Percentiles rank a stretch among this genome's conserved stretches.
These are phyloP conservation scores for Thyridium curvatum DNA, from an alignment of 2,329 filamentous ascomycete species.

Conservation along the genomic window DNA sequence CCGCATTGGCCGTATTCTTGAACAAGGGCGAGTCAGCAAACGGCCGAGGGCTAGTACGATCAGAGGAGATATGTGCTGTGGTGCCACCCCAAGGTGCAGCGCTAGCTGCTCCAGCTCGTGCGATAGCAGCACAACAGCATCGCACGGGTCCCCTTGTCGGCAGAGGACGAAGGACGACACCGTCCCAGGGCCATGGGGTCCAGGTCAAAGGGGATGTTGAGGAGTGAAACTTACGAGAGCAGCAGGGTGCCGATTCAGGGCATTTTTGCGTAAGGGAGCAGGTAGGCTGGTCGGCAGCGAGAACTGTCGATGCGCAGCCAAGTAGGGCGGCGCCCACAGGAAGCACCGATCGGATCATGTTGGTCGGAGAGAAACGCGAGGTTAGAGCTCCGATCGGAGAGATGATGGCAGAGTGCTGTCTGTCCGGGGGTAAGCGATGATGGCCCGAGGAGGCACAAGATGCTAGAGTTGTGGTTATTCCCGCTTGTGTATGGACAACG, in stretches of 20 bases:
- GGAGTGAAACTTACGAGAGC: slow-evolving; percentile 59
- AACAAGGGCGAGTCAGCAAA: no score
- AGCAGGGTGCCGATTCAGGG: slow-evolving; percentile 67
- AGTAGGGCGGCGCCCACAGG: slow-evolving; percentile 28
- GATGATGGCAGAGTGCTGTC: no score
- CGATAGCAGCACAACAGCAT: background rate
- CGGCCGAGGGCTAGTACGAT: slow-evolving; percentile 34
- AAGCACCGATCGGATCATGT: slow-evolving; percentile 21
- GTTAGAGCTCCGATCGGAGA: slow-evolving; percentile 1
- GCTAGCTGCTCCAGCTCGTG: no score
- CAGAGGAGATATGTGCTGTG: background rate
- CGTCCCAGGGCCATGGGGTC: no score
- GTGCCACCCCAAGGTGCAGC: background rate
- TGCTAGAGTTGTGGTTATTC: background rate
- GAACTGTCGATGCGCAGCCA: slow-evolving; percentile 24
- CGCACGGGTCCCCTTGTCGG: no score
- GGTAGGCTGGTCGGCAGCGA: slow-evolving; percentile 23
- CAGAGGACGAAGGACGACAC: no score
- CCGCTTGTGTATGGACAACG: no score
- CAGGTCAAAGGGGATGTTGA: background rate
- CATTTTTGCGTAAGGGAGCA: slow-evolving; percentile 55
- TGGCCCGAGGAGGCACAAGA: no score
- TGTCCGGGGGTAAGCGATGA: no score
- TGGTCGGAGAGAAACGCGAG: slow-evolving; percentile 2
- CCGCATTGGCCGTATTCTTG: slow-evolving; percentile 89